Evolutionary conservation across 768 basidiomycete species (phyloP).

Genomic region (Phanerochaete sordida): DNA sequence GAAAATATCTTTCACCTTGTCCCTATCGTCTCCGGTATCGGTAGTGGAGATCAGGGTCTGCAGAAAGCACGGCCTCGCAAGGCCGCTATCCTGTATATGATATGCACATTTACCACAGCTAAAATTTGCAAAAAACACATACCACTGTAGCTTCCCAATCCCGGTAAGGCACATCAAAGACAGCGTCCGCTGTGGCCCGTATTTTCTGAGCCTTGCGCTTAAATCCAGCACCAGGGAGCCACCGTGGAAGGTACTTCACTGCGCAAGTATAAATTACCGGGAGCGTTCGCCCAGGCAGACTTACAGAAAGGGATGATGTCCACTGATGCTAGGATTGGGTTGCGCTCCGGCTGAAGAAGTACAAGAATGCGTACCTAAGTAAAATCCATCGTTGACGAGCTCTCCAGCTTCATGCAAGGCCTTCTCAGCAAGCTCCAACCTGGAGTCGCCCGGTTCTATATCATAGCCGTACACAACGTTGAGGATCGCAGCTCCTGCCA

Average conservation of each 20-base stretch:
- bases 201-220: neutral
- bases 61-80: too few species aligned
- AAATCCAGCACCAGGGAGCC: neutral
- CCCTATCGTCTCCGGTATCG: too few species aligned
- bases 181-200: too few species aligned
- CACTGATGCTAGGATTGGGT: neutral
- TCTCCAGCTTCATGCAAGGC: slow-evolving; percentile 4
- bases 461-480: slow-evolving; percentile 15
- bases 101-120: too few species aligned
- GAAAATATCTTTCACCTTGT: too few species aligned
- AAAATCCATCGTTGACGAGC: slow-evolving; percentile 10
- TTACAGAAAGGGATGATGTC: neutral
- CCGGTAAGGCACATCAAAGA: too few species aligned
- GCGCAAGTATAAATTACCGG: too few species aligned
- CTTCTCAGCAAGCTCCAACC: slow-evolving; percentile 10
- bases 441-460: slow-evolving; percentile 13
- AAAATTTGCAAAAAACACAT: too few species aligned
- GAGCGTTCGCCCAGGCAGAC: too few species aligned
- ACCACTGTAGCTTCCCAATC: too few species aligned
- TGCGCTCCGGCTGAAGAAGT: neutral
- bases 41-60: too few species aligned
- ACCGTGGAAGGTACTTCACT: slow-evolving; percentile 5
- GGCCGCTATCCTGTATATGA: too few species aligned
- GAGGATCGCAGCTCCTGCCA: slow-evolving; percentile 13
- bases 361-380: slow-evolving; percentile 10